Evolutionary conservation across 768 basidiomycete species (phyloP).

Genomic region (Termitomyces sp.): DNA sequence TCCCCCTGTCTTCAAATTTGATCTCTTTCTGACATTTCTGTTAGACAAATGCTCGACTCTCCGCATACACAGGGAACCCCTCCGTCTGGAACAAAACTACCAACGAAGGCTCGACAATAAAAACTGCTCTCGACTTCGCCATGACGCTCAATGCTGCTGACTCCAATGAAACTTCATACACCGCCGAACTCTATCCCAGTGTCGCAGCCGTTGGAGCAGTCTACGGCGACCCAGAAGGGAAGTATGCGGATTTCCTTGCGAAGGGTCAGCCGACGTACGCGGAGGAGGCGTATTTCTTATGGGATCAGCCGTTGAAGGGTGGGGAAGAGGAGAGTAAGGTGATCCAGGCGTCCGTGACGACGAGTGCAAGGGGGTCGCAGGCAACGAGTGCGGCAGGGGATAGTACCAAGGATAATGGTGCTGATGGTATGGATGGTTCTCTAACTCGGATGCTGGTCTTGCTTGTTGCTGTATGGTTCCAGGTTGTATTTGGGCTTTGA

Average conservation of each 20-base stretch:
- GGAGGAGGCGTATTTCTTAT: constrained; percentile 43
- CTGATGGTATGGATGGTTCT: neutral
- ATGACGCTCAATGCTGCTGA: neutral
- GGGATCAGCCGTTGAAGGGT: constrained; percentile 49
- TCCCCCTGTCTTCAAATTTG: neutral
- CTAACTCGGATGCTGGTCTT: neutral
- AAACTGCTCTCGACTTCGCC: constrained; percentile 26
- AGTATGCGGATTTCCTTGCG: constrained; percentile 45
- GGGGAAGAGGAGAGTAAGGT: constrained; percentile 12
- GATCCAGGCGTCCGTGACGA: neutral
- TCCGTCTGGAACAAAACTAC: constrained; percentile 49
- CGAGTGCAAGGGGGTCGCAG: neutral
- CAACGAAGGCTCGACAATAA: constrained; percentile 46
- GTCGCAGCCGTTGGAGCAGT: constrained; percentile 51
- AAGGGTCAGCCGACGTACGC: constrained; percentile 32
- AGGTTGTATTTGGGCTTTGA: neutral
- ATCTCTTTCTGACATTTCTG: neutral
- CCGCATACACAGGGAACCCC: constrained; percentile 37
- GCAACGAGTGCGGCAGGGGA: neutral
- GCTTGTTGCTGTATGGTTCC: neutral
- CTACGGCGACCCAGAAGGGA: constrained; percentile 60
- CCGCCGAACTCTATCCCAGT: constrained; percentile 48
- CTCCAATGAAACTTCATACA: constrained; percentile 29
- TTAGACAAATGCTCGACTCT: constrained; percentile 55
- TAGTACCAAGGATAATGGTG: neutral